Evolutionary conservation across 2,329 filamentous ascomycete species (phyloP).

Genomic region (Cordyceps tenuipes): DNA sequence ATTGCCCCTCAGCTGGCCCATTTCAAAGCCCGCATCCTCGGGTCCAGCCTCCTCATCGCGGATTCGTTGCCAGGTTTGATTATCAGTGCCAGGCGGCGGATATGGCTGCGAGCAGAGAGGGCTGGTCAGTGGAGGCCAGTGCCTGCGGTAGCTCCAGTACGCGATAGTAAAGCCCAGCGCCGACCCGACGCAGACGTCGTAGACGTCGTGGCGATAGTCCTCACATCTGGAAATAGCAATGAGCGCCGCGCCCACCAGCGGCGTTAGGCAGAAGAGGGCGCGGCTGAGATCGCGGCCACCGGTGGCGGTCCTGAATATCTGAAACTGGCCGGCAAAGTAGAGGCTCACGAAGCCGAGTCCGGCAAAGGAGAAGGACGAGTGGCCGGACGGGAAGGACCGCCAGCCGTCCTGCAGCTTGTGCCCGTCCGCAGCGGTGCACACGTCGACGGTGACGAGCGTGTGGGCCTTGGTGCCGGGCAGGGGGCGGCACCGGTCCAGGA

Average conservation of each 20-base stretch:
- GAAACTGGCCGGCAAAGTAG: constrained; percentile 60
- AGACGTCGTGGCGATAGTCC: constrained; percentile 65
- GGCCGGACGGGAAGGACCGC: constrained; percentile 75
- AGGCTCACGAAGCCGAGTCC: constrained; percentile 68
- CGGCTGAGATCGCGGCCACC: constrained; percentile 45
- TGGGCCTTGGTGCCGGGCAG: constrained; percentile 36
- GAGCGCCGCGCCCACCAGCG: constrained; percentile 54
- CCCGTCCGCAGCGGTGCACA: constrained; percentile 64
- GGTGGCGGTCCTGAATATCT: constrained; percentile 41
- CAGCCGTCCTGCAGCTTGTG: constrained; percentile 73
- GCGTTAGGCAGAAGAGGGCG: constrained; percentile 48
- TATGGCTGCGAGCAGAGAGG: constrained; percentile 49
- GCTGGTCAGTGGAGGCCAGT: constrained; percentile 50
- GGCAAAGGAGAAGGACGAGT: constrained; percentile 70
- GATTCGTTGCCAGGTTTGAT: constrained; percentile 33
- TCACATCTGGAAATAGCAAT: constrained; percentile 62
- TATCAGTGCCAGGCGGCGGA: constrained; percentile 34
- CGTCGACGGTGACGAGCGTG: constrained; percentile 52
- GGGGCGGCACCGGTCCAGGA: constrained; percentile 73
- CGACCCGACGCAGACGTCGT: constrained; percentile 56
- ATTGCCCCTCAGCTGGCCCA: constrained; percentile 15
- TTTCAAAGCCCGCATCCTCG: constrained; percentile 32
- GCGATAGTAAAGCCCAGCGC: constrained; percentile 51
- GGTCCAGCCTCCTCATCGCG: constrained; percentile 46
- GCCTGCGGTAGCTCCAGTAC: constrained; percentile 58